Percentiles rank a stretch among this genome's conserved stretches.
Evolutionary conservation across 345 rosid genomes (phyloP).

Genomic region (Brassica cretica): DNA sequence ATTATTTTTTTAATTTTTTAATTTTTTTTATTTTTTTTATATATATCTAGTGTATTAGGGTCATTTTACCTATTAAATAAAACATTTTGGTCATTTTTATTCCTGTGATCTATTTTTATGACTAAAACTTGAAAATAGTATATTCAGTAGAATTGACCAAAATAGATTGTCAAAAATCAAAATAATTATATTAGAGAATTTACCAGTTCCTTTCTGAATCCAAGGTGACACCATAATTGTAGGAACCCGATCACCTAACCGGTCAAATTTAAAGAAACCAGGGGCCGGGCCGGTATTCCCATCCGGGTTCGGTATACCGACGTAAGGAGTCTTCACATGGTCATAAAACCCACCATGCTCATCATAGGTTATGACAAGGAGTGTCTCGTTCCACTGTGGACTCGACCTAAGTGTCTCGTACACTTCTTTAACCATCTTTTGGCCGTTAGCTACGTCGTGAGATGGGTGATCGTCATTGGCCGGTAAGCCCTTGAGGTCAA

Average conservation of each 20-base stretch:
- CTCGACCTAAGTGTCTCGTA: conserved; percentile 82
- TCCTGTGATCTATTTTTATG: no score
- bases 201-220: conserved; percentile 95
- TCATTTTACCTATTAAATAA: no score
- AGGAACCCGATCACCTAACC: conserved; percentile 66
- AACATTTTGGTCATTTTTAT: no score
- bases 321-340: conserved; percentile 84
- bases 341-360: conserved; percentile 96
- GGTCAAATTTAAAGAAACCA: conserved; percentile 83
- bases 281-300: conserved; percentile 93
- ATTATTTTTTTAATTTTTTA: no score
- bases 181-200: conserved; percentile 4
- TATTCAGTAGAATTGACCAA: no score
- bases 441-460: conserved; percentile 90
- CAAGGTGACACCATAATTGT: conserved; percentile 55
- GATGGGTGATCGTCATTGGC: conserved; percentile 97
- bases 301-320: conserved; percentile 80
- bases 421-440: conserved; percentile 79
- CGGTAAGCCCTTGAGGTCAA: conserved; percentile 66
- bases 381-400: conserved; percentile 95
- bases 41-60: no score
- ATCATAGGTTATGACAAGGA: conserved; percentile 81
- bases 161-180: background rate
- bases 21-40: no score
- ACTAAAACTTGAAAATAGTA: no score